phyloP scores from a whole-genome alignment of 2,329 filamentous ascomycete species.

The Sporothrix pseudoabietina region DNA sequence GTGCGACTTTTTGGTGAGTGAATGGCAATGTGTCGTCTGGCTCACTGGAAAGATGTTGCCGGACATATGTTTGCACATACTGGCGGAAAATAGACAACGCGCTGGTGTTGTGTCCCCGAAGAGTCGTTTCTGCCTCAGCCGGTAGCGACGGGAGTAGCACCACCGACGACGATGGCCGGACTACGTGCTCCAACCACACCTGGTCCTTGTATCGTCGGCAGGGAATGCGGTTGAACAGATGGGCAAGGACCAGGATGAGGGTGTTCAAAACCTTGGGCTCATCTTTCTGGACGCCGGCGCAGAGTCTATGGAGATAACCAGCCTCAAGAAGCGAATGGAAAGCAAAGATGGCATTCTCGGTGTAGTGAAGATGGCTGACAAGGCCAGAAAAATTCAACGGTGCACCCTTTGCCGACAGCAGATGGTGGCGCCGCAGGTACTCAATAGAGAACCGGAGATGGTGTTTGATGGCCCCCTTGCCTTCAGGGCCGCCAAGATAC shows the following conservation, averaged over 20 bases:
- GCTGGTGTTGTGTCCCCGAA: constrained; percentile 64
- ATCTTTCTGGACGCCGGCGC: constrained; percentile 56
- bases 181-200: constrained; percentile 51
- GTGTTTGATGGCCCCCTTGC: constrained; percentile 70
- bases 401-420: constrained; percentile 61
- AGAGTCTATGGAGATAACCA: constrained; percentile 68
- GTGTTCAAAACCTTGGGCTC: constrained; percentile 47
- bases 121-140: constrained; percentile 54
- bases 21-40: constrained; percentile 62
- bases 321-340: constrained; percentile 73
- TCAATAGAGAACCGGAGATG: constrained; percentile 81
- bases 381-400: constrained; percentile 73
- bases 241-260: constrained; percentile 68
- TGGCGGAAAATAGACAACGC: constrained; percentile 66
- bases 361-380: constrained; percentile 74
- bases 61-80: constrained; percentile 70
- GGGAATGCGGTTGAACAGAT: constrained; percentile 67
- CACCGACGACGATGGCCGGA: constrained; percentile 62
- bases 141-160: constrained; percentile 69
- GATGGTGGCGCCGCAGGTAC: constrained; percentile 69
- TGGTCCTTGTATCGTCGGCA: constrained; percentile 49
- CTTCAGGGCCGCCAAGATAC: constrained; percentile 69
- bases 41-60: constrained; percentile 58
- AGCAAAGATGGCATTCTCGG: constrained; percentile 73
- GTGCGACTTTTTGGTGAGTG: constrained; percentile 50